phyloP scores from a whole-genome alignment of 176 grass and related monocot species.

The Cenchrus americanus region DNA sequence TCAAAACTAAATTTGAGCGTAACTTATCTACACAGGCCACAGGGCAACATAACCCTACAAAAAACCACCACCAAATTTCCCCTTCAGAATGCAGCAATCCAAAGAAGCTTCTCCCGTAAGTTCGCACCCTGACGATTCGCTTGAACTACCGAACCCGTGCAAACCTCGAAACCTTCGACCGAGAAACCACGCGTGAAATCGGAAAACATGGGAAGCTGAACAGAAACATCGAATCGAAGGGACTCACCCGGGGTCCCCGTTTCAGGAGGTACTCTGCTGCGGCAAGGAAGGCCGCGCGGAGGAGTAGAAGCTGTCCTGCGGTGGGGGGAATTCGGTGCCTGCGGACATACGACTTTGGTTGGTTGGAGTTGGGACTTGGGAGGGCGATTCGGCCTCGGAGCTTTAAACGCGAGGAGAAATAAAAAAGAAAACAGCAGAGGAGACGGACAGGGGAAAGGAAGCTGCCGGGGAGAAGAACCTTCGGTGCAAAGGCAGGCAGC shows the following conservation, averaged over 20 bases:
- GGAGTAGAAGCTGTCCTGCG: slow-evolving; percentile 19
- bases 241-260: slow-evolving; percentile 13
- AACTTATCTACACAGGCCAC: background rate
- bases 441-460: background rate
- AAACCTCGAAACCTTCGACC: background rate
- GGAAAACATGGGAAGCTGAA: background rate
- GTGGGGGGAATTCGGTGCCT: slow-evolving; percentile 20
- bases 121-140: background rate
- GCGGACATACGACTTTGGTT: slow-evolving; percentile 2
- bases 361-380: background rate
- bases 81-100: slow-evolving; percentile 33
- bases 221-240: slow-evolving; percentile 13
- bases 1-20: background rate
- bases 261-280: background rate
- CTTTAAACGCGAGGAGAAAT: slow-evolving; percentile 14
- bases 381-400: slow-evolving; percentile 37
- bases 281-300: background rate
- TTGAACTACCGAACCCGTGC: background rate
- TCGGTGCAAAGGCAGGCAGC: slow-evolving; percentile 35
- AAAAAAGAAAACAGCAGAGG: background rate
- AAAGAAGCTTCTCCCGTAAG: background rate
- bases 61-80: slow-evolving; percentile 4
- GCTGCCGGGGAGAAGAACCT: slow-evolving; percentile 35
- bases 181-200: background rate
- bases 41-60: background rate